Base-by-base conservation (phyloP, 352 stramenopile species). In the Thalassiosira sp. region DNA sequence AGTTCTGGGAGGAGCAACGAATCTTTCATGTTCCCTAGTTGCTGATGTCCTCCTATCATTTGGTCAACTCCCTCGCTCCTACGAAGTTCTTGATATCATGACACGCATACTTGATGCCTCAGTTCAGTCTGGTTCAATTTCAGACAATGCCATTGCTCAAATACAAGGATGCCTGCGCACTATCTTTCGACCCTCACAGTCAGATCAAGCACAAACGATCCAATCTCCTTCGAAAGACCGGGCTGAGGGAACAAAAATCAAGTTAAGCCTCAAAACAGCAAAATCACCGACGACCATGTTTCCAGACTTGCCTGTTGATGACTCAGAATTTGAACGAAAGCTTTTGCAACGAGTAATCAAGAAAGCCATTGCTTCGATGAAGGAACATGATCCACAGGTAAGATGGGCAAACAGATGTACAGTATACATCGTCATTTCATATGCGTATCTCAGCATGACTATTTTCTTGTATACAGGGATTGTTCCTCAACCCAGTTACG, bases 401-500 rank as follows among this genome's bases (percentile, higher is more conserved):
- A 27, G 46, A 65, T 37, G 13, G 6, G 13, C 0, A 28, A 16
- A 15, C 24, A 1, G 24, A 20, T 59, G 18, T n/a, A n/a, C n/a
- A n/a, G n/a, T n/a, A n/a, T n/a, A n/a, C n/a, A n/a, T n/a, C n/a
- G n/a, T n/a, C 20, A 37, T 61, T 58, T 25, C 16, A 46, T 56
- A 15, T 28, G 33, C 22, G 51, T 18, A 63, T 49, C 54, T 63
- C 54, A 63, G 37, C 24, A 13, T 40, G 5, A 35, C 16, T 52
- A 31, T 24, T 35, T 37, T 63, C 5, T n/a, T 28, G 7, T 31
- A 35, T 28, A 13, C 46, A 90, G 71, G 71, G 62, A 35, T 68
- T 92, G 15, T 92, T 92, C 71, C 67, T 90, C 6, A 89, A 92
- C 63, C 87, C 84, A 66, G 87, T 92, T 0, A 89, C 87, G 31